Percentiles rank a stretch among this genome's conserved stretches.
These are phyloP conservation scores for Sporothrix sp. DNA, from an alignment of 2,329 filamentous ascomycete species.

Conservation along the genomic window DNA sequence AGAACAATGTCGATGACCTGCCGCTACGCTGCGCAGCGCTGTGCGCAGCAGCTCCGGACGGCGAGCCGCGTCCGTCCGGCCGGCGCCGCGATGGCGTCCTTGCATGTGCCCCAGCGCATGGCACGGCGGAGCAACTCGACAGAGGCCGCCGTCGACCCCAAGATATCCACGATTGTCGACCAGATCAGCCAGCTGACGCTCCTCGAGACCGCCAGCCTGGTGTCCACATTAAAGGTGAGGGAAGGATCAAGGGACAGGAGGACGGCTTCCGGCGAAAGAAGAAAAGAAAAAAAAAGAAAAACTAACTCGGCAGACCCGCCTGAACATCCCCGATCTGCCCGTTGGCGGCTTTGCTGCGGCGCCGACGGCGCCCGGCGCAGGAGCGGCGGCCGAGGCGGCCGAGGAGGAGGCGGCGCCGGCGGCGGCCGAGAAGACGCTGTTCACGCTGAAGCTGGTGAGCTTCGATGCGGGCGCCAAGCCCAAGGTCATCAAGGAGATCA, in stretches of 20 bases:
- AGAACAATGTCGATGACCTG: conserved; percentile 51
- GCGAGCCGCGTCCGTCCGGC: conserved; percentile 37
- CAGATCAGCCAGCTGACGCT: conserved; percentile 98
- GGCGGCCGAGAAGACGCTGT: conserved; percentile 91
- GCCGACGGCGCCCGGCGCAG: conserved; percentile 43
- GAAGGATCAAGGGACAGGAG: not conserved
- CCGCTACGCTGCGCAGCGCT: conserved; percentile 55
- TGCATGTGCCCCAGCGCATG: conserved; percentile 35
- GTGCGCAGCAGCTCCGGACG: conserved; percentile 51
- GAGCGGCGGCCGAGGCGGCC: conserved; percentile 55
- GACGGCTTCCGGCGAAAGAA: not conserved
- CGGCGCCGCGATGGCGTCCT: conserved; percentile 25
- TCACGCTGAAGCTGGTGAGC: conserved; percentile 86
- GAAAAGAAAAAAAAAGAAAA: not conserved
- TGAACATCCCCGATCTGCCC: conserved; percentile 97
- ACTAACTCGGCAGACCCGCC: conserved; percentile 54
- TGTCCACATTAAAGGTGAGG: conserved; percentile 82
- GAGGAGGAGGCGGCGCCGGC: conserved; percentile 87
- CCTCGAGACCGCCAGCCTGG: conserved; percentile 92
- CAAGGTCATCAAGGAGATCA: conserved; percentile 99
- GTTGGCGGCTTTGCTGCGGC: conserved; percentile 77
- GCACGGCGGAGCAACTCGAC: conserved; percentile 82
- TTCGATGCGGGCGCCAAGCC: conserved; percentile 87
- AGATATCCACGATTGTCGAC: conserved; percentile 91
- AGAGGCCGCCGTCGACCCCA: conserved; percentile 69